These are phyloP conservation scores for Mycena metata DNA, from an alignment of 768 basidiomycete genomes.

Conservation along the genomic window DNA sequence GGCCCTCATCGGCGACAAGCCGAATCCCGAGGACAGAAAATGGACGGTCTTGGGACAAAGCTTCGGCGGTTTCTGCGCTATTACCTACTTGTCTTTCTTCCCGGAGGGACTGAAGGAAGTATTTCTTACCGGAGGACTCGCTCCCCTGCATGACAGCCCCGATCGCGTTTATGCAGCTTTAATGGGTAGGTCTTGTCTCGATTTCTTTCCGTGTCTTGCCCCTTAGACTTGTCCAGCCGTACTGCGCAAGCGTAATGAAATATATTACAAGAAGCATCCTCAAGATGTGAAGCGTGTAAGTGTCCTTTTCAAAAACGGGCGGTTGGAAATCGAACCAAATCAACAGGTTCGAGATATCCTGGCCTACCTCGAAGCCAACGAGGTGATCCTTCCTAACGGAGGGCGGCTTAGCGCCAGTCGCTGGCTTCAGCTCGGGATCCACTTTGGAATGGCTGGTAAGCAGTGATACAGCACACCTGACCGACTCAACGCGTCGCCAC, in stretches of 20 bases:
- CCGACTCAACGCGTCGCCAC: slow-evolving; percentile 5
- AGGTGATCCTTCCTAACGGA: slow-evolving; percentile 57
- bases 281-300: slow-evolving; percentile 58
- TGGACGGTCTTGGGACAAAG: slow-evolving; percentile 68
- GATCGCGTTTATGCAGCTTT: slow-evolving; percentile 58
- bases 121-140: slow-evolving; percentile 62
- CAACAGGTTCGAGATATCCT: slow-evolving; percentile 60
- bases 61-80: slow-evolving; percentile 65
- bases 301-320: background rate
- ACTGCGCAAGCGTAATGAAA: slow-evolving; percentile 57
- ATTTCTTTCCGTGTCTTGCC: background rate
- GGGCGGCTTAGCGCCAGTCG: slow-evolving; percentile 57
- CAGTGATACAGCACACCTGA: background rate
- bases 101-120: slow-evolving; percentile 62
- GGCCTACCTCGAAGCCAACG: slow-evolving; percentile 54
- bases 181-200: slow-evolving; percentile 50
- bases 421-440: slow-evolving; percentile 60
- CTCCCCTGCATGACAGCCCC: slow-evolving; percentile 60
- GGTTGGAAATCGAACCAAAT: background rate
- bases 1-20: slow-evolving; percentile 55
- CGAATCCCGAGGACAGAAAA: slow-evolving; percentile 58
- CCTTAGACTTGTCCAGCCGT: slow-evolving; percentile 44
- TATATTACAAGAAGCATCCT: slow-evolving; percentile 66
- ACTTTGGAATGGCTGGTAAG: slow-evolving; percentile 59
- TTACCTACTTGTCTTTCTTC: slow-evolving; percentile 63